Evolutionary conservation across 2,329 filamentous ascomycete genomes (phyloP).

Genomic region (Ceratocystis smalleyi): DNA sequence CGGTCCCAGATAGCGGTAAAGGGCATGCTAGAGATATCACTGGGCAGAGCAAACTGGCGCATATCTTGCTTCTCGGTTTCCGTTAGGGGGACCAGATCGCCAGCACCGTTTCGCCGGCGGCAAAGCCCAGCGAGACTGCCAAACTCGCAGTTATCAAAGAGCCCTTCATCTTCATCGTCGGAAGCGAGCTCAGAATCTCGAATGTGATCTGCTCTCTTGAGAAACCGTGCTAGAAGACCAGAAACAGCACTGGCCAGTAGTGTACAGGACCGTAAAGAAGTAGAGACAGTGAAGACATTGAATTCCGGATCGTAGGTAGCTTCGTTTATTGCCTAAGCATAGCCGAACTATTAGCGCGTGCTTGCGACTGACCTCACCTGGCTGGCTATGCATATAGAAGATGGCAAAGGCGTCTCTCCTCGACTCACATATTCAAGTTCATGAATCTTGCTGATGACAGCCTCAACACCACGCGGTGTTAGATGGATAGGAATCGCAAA

Average conservation of each 20-base stretch:
- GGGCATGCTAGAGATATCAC: neutral
- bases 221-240: neutral
- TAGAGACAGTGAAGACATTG: neutral
- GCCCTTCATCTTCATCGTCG: neutral
- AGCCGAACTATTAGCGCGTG: too few relatives aligned
- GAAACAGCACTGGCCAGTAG: neutral
- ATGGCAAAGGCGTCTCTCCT: neutral
- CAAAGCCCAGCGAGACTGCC: neutral
- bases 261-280: neutral
- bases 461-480: neutral
- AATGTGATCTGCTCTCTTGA: neutral
- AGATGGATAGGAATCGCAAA: neutral
- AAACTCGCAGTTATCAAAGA: neutral
- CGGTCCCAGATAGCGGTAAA: constrained; percentile 6
- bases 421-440: neutral
- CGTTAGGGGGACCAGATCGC: neutral
- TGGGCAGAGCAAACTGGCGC: neutral
- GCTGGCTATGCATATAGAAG: neutral
- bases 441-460: neutral
- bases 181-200: neutral
- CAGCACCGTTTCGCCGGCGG: neutral
- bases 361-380: too few relatives aligned
- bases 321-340: neutral
- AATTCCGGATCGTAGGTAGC: neutral
- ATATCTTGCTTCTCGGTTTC: neutral